Percentiles rank a stretch among this genome's conserved stretches.
These are phyloP conservation scores for Cladorrhinum sp. DNA, from an alignment of 2,329 filamentous ascomycete species.

Conservation along the genomic window DNA sequence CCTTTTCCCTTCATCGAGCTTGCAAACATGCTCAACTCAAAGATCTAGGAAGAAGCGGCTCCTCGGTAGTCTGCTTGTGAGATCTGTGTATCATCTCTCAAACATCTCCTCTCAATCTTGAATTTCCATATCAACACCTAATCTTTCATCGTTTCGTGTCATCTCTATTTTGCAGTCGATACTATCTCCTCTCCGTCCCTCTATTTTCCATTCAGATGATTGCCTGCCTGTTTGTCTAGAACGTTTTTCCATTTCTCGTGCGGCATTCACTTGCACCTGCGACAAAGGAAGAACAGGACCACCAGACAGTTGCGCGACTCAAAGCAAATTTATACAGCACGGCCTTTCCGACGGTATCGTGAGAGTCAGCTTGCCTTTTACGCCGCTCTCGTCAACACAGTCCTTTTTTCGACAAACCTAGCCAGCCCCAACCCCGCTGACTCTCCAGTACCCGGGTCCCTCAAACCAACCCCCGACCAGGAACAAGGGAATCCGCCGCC, in stretches of 20 bases:
- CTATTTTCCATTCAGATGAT: slow-evolving; percentile 17
- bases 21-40: slow-evolving; percentile 53
- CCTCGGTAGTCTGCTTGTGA: slow-evolving; percentile 52
- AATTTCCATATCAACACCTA: slow-evolving; percentile 3
- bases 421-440: neutral
- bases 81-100: slow-evolving; percentile 31
- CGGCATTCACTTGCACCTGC: slow-evolving; percentile 39
- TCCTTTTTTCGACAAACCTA: slow-evolving; percentile 1
- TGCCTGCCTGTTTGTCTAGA: slow-evolving; percentile 27
- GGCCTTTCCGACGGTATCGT: slow-evolving; percentile 9
- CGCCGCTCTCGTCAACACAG: slow-evolving; percentile 9
- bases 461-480: slow-evolving; percentile 8
- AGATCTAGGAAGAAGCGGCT: slow-evolving; percentile 54
- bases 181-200: slow-evolving; percentile 12
- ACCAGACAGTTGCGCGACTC: slow-evolving; percentile 20
- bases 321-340: slow-evolving; percentile 11
- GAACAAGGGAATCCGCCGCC: slow-evolving; percentile 19
- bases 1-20: slow-evolving; percentile 46
- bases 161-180: slow-evolving; percentile 8
- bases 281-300: slow-evolving; percentile 31
- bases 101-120: slow-evolving; percentile 20
- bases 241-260: slow-evolving; percentile 29
- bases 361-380: slow-evolving; percentile 5
- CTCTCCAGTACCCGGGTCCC: neutral
- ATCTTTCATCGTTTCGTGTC: slow-evolving; percentile 8